Conservation (phyloP, 23 red algal genomes). For the Gracilariopsis chorda region DNA sequence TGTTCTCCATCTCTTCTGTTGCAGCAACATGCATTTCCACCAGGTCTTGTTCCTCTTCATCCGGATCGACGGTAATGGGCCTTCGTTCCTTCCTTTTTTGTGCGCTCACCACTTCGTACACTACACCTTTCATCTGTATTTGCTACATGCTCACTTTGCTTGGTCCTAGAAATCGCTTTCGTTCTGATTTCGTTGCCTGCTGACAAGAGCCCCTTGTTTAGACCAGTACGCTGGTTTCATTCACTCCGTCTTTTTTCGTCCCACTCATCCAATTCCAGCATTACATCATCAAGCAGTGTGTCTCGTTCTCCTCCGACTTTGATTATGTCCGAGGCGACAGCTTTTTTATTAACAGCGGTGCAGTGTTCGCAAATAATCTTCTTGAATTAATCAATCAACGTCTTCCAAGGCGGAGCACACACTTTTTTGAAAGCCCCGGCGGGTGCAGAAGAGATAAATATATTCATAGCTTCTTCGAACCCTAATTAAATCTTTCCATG, state of each 20-base stretch:
- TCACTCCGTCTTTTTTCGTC: neutral
- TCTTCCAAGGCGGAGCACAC: neutral
- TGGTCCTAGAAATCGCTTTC: neutral
- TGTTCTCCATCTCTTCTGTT: too few species aligned
- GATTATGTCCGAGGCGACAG: slow-evolving; percentile 11
- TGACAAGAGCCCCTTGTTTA: neutral
- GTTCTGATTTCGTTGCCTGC: neutral
- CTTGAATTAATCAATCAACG: slow-evolving; percentile 7
- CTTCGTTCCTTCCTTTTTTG: neutral
- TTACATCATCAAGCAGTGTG: slow-evolving; percentile 7
- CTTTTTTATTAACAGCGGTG: neutral
- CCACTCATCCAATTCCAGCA: neutral
- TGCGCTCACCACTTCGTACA: neutral
- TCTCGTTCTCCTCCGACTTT: neutral
- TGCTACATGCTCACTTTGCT: neutral
- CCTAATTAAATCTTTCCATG: neutral
- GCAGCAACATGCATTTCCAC: too few species aligned
- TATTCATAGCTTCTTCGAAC: neutral
- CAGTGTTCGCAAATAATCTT: slow-evolving; percentile 6
- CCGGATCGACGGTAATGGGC: too few species aligned
- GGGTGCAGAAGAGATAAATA: neutral
- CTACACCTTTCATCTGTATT: neutral
- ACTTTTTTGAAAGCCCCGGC: neutral
- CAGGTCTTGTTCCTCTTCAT: too few species aligned
- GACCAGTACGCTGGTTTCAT: neutral